Percentiles rank a stretch among this genome's conserved stretches.
Conservation (phyloP, 2,329 filamentous ascomycete genomes). For the Venturia effusa region DNA sequence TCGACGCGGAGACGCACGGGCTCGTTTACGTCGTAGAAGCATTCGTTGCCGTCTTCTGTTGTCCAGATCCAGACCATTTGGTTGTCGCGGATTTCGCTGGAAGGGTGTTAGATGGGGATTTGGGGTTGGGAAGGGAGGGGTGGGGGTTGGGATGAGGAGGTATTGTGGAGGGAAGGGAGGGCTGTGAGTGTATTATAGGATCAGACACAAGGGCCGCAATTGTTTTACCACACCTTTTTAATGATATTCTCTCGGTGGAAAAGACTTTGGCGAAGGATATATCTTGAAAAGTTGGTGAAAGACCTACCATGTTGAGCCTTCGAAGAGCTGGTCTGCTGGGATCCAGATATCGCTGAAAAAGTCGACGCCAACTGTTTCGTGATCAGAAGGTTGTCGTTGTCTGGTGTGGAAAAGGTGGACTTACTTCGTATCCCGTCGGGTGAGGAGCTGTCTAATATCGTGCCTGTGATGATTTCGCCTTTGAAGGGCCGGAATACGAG, state of each 20-base stretch:
- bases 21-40: slow-evolving; percentile 80
- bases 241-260: background rate
- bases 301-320: slow-evolving; percentile 64
- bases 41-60: slow-evolving; percentile 42
- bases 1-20: slow-evolving; percentile 78
- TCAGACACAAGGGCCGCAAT: background rate
- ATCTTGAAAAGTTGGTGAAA: background rate
- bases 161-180: background rate
- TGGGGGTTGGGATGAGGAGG: slow-evolving; percentile 4
- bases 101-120: background rate
- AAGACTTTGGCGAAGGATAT: background rate
- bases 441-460: slow-evolving; percentile 57
- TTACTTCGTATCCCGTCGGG: slow-evolving; percentile 60
- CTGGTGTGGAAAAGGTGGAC: slow-evolving; percentile 18
- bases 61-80: slow-evolving; percentile 82
- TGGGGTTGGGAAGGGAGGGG: slow-evolving; percentile 16
- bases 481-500: slow-evolving; percentile 95
- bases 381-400: background rate
- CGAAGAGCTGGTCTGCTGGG: slow-evolving; percentile 55
- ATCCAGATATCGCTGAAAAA: slow-evolving; percentile 94
- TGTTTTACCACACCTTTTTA: background rate
- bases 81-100: slow-evolving; percentile 7
- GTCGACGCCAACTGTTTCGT: slow-evolving; percentile 57
- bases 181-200: background rate
- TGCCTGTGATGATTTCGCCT: slow-evolving; percentile 78